Conservation (phyloP, 148 eudicot genomes). For the Camellia japonica region DNA sequence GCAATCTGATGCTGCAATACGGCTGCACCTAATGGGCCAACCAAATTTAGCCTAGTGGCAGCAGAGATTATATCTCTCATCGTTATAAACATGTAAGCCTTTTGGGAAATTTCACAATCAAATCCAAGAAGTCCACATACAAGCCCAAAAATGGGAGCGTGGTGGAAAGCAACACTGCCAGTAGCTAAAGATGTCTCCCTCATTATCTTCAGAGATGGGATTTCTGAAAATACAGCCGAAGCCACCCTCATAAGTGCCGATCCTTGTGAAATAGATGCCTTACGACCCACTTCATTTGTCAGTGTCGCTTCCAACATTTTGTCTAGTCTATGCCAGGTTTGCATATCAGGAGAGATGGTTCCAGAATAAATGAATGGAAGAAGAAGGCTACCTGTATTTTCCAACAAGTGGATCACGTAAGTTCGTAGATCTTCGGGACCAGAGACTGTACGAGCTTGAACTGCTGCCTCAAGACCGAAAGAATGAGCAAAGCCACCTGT, state of each 20-base stretch:
- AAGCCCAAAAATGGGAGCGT: constrained; percentile 85
- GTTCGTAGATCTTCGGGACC: constrained; percentile 52
- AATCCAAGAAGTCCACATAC: constrained; percentile 74
- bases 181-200: constrained; percentile 45
- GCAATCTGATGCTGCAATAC: constrained; percentile 69
- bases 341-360: constrained; percentile 36
- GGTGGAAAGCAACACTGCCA: constrained; percentile 55
- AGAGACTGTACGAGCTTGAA: constrained; percentile 58
- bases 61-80: constrained; percentile 83
- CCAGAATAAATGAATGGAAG: constrained; percentile 73
- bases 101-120: constrained; percentile 50
- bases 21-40: constrained; percentile 84
- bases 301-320: constrained; percentile 62
- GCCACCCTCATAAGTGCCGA: constrained; percentile 77
- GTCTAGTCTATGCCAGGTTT: constrained; percentile 66
- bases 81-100: constrained; percentile 69
- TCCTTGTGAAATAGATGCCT: constrained; percentile 86
- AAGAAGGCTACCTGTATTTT: constrained; percentile 73
- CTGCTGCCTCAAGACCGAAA: constrained; percentile 82
- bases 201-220: constrained; percentile 78
- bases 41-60: constrained; percentile 81
- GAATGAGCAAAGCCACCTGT: constrained; percentile 99
- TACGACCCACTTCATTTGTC: constrained; percentile 72
- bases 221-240: constrained; percentile 65
- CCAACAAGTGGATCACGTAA: constrained; percentile 54